A percentile compares a stretch with the other conserved stretches of the same genome.
phyloP scores from a whole-genome alignment of 805 yeast genomes.

The Torulaspora franciscae region DNA sequence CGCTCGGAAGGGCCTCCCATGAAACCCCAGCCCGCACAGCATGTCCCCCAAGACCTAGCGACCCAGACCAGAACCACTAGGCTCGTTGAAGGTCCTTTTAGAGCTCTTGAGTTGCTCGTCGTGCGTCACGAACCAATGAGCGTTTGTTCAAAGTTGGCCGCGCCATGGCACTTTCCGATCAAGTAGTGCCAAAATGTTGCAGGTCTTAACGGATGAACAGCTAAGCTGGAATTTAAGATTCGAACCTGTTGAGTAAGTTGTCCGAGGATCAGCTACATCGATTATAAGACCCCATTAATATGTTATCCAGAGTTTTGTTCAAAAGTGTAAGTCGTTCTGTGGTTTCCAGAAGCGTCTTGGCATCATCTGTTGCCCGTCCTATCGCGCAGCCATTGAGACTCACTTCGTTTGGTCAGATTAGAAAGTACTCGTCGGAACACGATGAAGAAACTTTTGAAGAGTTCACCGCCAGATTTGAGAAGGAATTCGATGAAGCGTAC shows the following conservation, averaged over 20 bases:
- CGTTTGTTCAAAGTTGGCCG: not conserved
- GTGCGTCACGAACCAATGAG: constrained; percentile 9
- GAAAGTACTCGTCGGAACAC: constrained; percentile 76
- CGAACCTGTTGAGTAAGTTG: not conserved
- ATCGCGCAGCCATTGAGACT: constrained; percentile 11
- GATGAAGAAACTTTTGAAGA: constrained; percentile 93
- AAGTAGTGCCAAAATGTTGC: not conserved
- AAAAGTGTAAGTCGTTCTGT: constrained; percentile 6
- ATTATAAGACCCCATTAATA: not conserved
- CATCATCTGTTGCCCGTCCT: constrained; percentile 4
- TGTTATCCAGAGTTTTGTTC: constrained; percentile 26
- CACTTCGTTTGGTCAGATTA: constrained; percentile 31
- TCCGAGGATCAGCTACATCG: not conserved
- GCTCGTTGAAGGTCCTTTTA: not conserved
- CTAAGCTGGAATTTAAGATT: not conserved
- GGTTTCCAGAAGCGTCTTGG: constrained; percentile 8
- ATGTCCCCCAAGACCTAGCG: constrained; percentile 33
- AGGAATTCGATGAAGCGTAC: constrained; percentile 92
- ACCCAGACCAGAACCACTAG: not conserved
- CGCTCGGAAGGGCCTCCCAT: not conserved
- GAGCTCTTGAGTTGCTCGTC: not conserved
- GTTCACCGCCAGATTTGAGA: constrained; percentile 84
- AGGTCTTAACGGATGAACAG: not conserved
- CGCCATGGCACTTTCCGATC: not conserved
- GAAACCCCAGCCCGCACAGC: constrained; percentile 28